Evolutionary conservation across 2,329 filamentous ascomycete genomes (phyloP).

Genomic region (Aspergillus calidoustus): DNA sequence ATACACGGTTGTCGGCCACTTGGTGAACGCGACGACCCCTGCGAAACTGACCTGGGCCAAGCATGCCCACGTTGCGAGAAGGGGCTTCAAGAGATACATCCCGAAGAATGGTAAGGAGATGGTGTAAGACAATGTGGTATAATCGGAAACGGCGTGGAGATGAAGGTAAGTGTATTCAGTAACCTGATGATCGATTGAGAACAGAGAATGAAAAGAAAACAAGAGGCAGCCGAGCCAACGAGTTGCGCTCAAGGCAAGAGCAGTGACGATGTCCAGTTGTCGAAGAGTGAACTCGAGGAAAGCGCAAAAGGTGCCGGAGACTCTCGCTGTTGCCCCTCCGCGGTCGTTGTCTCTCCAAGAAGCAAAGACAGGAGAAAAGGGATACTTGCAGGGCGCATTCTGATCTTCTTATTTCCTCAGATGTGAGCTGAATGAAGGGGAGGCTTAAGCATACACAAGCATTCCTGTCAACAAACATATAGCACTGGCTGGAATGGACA

Average conservation of each 20-base stretch:
- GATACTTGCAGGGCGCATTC: not conserved
- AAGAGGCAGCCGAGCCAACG: not conserved
- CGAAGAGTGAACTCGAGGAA: not conserved
- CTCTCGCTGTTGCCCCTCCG: not conserved
- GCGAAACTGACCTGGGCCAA: constrained; percentile 53
- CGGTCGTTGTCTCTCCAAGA: not conserved
- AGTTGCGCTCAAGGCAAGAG: not conserved
- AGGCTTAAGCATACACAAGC: not conserved
- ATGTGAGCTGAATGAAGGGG: constrained; percentile 5
- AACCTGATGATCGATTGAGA: not conserved
- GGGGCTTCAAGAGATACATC: constrained; percentile 57
- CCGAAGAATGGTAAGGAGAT: constrained; percentile 23
- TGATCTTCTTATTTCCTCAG: constrained; percentile 5
- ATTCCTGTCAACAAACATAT: constrained; percentile 18
- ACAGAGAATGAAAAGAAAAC: not conserved
- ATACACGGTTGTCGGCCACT: constrained; percentile 52
- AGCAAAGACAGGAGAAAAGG: not conserved
- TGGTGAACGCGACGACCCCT: constrained; percentile 57
- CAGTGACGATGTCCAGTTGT: not conserved
- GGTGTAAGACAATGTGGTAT: not conserved
- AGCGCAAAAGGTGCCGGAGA: not conserved
- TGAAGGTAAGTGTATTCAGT: not conserved
- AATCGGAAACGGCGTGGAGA: not conserved
- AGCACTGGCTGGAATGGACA: constrained; percentile 8
- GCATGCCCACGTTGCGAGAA: constrained; percentile 52